Evolutionary conservation across 208 protist species (phyloP), one percentile per base, ranked within the genome.

Genomic region (Herpetomonas samuelpessoai): DNA sequence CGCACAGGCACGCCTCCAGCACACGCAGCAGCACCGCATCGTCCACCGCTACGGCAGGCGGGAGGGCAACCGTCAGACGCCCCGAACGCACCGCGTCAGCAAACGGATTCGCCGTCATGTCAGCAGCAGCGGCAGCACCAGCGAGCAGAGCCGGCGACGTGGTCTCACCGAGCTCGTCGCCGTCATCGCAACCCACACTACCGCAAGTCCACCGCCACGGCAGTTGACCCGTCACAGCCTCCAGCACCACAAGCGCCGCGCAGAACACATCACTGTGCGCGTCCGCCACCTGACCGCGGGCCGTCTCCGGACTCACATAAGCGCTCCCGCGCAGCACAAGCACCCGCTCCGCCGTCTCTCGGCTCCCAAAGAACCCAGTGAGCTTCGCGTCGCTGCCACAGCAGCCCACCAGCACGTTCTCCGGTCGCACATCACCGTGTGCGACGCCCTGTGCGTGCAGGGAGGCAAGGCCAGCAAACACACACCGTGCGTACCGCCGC

Each of bases 261-360:
- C 76, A 81, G 46, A 76, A 93, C 30, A 93, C 78, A 57, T 93
- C 87, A 3, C 79, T 86, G 62, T 61, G 47, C 0, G 66, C 44
- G 2, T 72, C 82, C n/a, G 66, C 70, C 22, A 56, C 57, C 25
- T 68, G 68, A 0, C 79, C 81, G 18, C 51, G 49, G 21, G 79
- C 74, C 47, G 86, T 81, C 52, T 81, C 71, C 0, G 87, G 87
- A 22, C 83, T 80, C 65, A 90, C 74, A 71, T 91, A 78, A 77
- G 47, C 80, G 30, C 10, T 66, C 53, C 29, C 73, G 22, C 22
- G 64, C 3, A 81, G 41, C 1, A 53, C 4, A 24, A 78, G 68
- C 48, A 79, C 45, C 35, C 59, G 29, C 2, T 63, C 28, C 21
- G 53, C 56, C 2, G 59, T 10, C 30, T n/a, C 28, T 3, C 25